phyloP scores from a whole-genome alignment of 2,329 filamentous ascomycete genomes.

The Coleophoma crateriformis region DNA sequence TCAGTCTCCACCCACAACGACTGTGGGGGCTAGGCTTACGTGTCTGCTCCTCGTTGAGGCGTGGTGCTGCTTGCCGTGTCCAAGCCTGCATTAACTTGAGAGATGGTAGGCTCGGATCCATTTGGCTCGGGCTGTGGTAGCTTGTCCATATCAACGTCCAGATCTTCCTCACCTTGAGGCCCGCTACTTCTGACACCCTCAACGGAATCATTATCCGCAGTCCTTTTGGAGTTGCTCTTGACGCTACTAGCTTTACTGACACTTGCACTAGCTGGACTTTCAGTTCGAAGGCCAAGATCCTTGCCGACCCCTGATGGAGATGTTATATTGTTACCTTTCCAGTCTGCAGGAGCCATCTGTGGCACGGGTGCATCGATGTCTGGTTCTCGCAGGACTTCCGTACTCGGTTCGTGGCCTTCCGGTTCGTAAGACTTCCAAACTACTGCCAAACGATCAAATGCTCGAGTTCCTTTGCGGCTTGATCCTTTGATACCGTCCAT shows the following conservation, averaged over 20 bases:
- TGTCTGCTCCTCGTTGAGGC: slow-evolving; percentile 11
- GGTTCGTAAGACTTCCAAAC: slow-evolving; percentile 61
- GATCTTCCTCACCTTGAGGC: slow-evolving; percentile 19
- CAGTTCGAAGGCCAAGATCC: slow-evolving; percentile 61
- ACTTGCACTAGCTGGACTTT: slow-evolving; percentile 58
- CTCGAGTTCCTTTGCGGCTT: slow-evolving; percentile 71
- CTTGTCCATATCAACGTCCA: slow-evolving; percentile 14
- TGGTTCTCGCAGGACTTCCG: slow-evolving; percentile 57
- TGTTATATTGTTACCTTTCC: slow-evolving; percentile 55
- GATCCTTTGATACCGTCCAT: slow-evolving; percentile 97
- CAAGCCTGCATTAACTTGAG: slow-evolving; percentile 14
- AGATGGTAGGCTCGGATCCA: slow-evolving; percentile 14
- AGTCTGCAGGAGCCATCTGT: slow-evolving; percentile 64
- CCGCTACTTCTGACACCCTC: slow-evolving; percentile 20
- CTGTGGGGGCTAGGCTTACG: slow-evolving; percentile 7
- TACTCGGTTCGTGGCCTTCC: slow-evolving; percentile 11
- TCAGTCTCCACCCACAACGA: background rate
- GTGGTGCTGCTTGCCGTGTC: slow-evolving; percentile 24
- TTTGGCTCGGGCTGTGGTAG: slow-evolving; percentile 14
- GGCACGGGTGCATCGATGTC: slow-evolving; percentile 61
- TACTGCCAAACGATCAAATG: slow-evolving; percentile 76
- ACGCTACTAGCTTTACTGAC: slow-evolving; percentile 72
- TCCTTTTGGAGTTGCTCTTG: slow-evolving; percentile 28
- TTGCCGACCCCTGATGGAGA: slow-evolving; percentile 46
- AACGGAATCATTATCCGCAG: slow-evolving; percentile 13